phyloP scores from a whole-genome alignment of 306 rosid genomes.

The Rubus idaeus region DNA sequence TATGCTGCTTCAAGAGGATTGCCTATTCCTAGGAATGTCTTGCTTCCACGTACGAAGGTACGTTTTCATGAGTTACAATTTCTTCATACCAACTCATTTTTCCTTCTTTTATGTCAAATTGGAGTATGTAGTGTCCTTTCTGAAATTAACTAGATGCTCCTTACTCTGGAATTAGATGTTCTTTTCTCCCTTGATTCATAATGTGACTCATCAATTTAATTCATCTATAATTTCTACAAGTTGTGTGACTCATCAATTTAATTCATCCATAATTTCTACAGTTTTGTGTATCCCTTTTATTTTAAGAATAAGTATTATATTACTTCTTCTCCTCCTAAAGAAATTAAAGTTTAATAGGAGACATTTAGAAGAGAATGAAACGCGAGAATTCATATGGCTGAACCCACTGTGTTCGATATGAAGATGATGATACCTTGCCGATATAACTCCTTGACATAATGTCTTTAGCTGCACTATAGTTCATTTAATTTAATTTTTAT shows the following conservation, averaged over 20 bases:
- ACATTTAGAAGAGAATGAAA: background rate
- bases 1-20: constrained; percentile 81
- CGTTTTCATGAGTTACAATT: background rate
- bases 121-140: background rate
- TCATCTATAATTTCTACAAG: too few relatives aligned
- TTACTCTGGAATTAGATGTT: background rate
- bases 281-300: background rate
- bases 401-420: background rate
- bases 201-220: background rate
- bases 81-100: background rate
- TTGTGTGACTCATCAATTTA: too few relatives aligned
- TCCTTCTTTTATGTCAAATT: background rate
- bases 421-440: background rate
- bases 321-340: background rate
- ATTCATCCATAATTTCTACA: background rate
- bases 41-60: constrained; percentile 94
- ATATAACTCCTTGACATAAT: background rate
- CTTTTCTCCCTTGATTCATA: background rate
- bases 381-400: background rate
- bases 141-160: background rate
- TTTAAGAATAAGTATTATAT: background rate
- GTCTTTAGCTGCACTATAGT: background rate
- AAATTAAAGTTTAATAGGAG: background rate
- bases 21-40: constrained; percentile 72
- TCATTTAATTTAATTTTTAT: background rate